phyloP scores from a whole-genome alignment of 2,329 filamentous ascomycete genomes.

The Fusarium drepaniforme region DNA sequence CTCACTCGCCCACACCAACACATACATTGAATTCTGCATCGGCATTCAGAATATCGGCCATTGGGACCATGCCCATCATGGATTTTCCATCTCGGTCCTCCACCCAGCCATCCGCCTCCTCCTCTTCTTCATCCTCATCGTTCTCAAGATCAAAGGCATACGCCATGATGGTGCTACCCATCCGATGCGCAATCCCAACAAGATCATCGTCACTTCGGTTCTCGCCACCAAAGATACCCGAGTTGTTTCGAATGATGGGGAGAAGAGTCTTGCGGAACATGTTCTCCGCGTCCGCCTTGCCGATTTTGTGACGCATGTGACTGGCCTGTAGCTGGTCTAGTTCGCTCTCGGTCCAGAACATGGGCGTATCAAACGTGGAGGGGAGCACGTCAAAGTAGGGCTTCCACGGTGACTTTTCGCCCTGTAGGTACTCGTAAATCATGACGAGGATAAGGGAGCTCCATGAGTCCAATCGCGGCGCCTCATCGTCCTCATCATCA shows the following conservation, averaged over 20 bases:
- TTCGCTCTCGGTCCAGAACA: constrained; percentile 86
- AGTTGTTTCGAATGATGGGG: constrained; percentile 61
- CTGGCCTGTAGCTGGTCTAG: constrained; percentile 81
- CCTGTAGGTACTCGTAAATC: constrained; percentile 79
- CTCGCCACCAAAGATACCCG: constrained; percentile 56
- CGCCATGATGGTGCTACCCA: constrained; percentile 92
- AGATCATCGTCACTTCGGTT: constrained; percentile 59
- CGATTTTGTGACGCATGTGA: constrained; percentile 81
- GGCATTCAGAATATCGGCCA: constrained; percentile 91
- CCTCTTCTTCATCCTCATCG: constrained; percentile 67
- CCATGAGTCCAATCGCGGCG: constrained; percentile 63
- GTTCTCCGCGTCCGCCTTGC: constrained; percentile 76
- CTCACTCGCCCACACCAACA: background rate
- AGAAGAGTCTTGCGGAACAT: constrained; percentile 72
- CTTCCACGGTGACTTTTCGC: constrained; percentile 75
- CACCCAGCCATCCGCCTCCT: constrained; percentile 74
- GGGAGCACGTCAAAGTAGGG: constrained; percentile 84
- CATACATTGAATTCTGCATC: constrained; percentile 87
- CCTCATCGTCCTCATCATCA: constrained; percentile 52
- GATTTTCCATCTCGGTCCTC: constrained; percentile 70
- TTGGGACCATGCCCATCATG: constrained; percentile 87
- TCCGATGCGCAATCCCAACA: constrained; percentile 74
- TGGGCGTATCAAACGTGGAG: constrained; percentile 80
- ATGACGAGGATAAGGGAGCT: constrained; percentile 78
- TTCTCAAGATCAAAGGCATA: constrained; percentile 87